phyloP scores from a whole-genome alignment of 257 asterid genomes.

The Solanum ossicruentum region DNA sequence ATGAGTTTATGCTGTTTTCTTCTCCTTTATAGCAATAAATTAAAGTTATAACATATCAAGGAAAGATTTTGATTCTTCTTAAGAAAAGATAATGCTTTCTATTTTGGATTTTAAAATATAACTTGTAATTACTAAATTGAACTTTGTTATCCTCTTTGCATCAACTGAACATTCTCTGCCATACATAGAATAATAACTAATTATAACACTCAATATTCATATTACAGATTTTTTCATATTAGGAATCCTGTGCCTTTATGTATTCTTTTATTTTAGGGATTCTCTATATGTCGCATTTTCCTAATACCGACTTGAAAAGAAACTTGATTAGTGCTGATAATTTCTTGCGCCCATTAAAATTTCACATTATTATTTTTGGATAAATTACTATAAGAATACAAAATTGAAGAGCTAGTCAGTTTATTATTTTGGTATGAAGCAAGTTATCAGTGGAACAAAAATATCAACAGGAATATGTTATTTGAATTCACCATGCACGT shows the following conservation, averaged over 20 bases:
- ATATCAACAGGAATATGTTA: too few relatives aligned
- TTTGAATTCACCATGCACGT: too few relatives aligned
- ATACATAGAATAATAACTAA: not conserved
- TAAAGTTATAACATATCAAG: too few relatives aligned
- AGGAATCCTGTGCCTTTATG: too few relatives aligned
- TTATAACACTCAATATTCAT: too few relatives aligned
- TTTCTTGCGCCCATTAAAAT: not conserved
- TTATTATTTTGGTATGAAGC: not conserved
- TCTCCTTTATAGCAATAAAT: not conserved
- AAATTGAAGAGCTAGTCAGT: not conserved
- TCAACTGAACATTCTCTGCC: not conserved
- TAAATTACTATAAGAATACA: not conserved
- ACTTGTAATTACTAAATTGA: not conserved
- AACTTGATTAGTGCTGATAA: not conserved
- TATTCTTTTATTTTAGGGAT: too few relatives aligned
- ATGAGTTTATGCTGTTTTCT: not conserved
- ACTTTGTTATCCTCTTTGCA: not conserved
- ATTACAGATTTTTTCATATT: too few relatives aligned
- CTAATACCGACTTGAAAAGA: not conserved
- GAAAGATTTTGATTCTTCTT: too few relatives aligned
- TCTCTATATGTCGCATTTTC: not conserved
- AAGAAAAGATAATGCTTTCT: not conserved
- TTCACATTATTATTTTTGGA: too few relatives aligned
- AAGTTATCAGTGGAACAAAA: not conserved
- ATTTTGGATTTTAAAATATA: not conserved